Conservation (phyloP, 208 protist genomes). For the Porcisia deanei region DNA sequence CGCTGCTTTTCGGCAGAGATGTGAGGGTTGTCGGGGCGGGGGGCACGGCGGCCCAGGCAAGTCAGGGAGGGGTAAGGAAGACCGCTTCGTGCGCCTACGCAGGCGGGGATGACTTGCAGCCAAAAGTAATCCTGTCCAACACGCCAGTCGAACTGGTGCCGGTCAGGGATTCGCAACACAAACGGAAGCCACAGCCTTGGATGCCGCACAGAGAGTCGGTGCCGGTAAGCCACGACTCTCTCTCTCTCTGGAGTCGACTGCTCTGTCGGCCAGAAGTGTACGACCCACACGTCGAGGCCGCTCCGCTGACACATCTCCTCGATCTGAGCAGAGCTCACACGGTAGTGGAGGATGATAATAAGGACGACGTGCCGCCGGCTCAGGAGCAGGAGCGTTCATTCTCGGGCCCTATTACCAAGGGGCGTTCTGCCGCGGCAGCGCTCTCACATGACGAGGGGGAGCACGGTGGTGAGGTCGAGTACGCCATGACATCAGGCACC, state of each 20-base stretch:
- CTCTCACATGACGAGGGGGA: background rate
- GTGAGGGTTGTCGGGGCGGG: background rate
- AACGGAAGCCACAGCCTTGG: background rate
- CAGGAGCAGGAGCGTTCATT: background rate
- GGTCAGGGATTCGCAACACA: background rate
- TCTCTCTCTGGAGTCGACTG: conserved; percentile 43
- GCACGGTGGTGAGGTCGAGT: background rate
- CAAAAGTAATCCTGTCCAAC: background rate
- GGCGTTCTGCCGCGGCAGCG: background rate
- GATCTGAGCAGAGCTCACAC: background rate
- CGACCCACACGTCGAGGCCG: conserved; percentile 35
- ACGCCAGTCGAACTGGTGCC: conserved; percentile 1
- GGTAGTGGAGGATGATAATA: background rate
- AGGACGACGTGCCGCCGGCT: background rate
- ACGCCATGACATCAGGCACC: background rate
- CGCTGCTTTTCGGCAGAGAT: conserved; percentile 1
- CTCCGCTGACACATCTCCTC: conserved; percentile 21
- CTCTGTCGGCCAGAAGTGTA: conserved; percentile 54
- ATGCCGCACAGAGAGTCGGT: background rate
- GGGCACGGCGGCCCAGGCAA: too few relatives aligned
- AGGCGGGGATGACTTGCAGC: background rate
- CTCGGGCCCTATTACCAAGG: background rate
- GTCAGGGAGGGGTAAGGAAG: background rate
- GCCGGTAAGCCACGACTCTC: conserved; percentile 4
- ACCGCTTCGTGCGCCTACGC: background rate